These are phyloP conservation scores for Hypoxylon sp. DNA, from an alignment of 2,329 filamentous ascomycete genomes.

Conservation along the genomic window DNA sequence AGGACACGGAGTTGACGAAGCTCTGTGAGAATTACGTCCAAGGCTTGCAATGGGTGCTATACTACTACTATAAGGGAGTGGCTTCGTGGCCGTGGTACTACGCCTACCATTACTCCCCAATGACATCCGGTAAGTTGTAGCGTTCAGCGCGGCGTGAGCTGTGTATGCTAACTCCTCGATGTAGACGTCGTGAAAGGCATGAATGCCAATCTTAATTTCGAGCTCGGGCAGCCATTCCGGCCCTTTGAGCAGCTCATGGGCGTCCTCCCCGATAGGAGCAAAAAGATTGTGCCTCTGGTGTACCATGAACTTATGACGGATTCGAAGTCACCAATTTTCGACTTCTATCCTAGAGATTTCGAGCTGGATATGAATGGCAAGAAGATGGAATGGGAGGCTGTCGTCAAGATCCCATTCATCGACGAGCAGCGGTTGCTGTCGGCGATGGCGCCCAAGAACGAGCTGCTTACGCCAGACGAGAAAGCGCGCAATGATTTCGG, in stretches of 20 bases:
- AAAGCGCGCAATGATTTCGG: conserved; percentile 88
- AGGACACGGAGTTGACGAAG: conserved; percentile 76
- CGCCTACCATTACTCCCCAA: conserved; percentile 93
- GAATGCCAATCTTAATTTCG: conserved; percentile 87
- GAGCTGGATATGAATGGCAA: conserved; percentile 99
- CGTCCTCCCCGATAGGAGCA: conserved; percentile 95
- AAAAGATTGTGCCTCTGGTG: conserved; percentile 87
- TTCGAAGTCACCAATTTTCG: conserved; percentile 88
- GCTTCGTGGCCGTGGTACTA: conserved; percentile 99
- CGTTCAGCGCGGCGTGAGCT: neutral
- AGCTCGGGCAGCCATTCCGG: conserved; percentile 91
- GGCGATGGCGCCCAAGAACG: conserved; percentile 87
- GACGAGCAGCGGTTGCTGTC: conserved; percentile 84
- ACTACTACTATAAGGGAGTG: conserved; percentile 97
- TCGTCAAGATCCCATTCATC: conserved; percentile 99
- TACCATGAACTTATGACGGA: conserved; percentile 96
- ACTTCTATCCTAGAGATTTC: conserved; percentile 97
- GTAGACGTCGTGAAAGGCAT: conserved; percentile 87
- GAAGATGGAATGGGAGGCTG: conserved; percentile 99
- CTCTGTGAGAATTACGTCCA: conserved; percentile 97
- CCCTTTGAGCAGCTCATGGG: conserved; percentile 99
- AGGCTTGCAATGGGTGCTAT: conserved; percentile 96
- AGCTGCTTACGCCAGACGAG: conserved; percentile 78
- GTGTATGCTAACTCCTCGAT: conserved; percentile 30
- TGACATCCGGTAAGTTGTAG: conserved; percentile 76